Percentiles rank a stretch among this genome's conserved stretches.
Conservation (phyloP, 1,284 basidiomycete genomes). For the Volvariella volvacea region DNA sequence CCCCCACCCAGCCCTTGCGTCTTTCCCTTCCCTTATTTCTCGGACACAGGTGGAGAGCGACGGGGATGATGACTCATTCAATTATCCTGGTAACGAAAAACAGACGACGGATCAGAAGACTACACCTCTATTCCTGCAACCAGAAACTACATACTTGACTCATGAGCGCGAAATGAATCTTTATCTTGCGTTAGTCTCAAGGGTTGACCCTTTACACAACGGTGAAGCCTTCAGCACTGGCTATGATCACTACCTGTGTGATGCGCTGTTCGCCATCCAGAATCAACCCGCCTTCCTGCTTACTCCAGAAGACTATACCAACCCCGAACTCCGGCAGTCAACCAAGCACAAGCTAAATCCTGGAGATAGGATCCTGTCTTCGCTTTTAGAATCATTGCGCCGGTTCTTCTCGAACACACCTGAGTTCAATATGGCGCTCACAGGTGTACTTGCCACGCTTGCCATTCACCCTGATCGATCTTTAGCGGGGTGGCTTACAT, state of each 20-base stretch:
- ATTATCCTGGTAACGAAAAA: constrained; percentile 49
- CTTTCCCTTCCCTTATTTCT: constrained; percentile 9
- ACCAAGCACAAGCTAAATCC: constrained; percentile 71
- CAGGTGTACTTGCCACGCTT: constrained; percentile 73
- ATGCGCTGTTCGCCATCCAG: constrained; percentile 69
- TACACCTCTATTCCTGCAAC: constrained; percentile 44
- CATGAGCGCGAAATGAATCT: constrained; percentile 80
- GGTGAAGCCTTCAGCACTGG: constrained; percentile 78
- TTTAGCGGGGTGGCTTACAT: constrained; percentile 83
- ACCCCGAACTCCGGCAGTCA: constrained; percentile 33
- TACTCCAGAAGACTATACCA: constrained; percentile 27
- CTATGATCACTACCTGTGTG: constrained; percentile 79
- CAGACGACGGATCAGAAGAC: constrained; percentile 12
- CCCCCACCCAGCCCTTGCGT: constrained; percentile 48
- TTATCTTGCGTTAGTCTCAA: constrained; percentile 74
- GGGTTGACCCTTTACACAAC: constrained; percentile 70
- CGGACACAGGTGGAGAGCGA: constrained; percentile 14
- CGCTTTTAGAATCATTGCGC: constrained; percentile 64
- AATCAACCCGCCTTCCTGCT: constrained; percentile 51
- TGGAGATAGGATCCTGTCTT: constrained; percentile 70
- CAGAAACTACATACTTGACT: constrained; percentile 66
- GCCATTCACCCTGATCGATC: constrained; percentile 82
- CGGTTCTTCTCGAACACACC: constrained; percentile 83
- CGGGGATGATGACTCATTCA: constrained; percentile 44
- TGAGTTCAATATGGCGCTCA: constrained; percentile 85